These are phyloP conservation scores for Hanseniaspora pseudoguilliermondii DNA, from an alignment of 805 yeast genomes.

Conservation along the genomic window DNA sequence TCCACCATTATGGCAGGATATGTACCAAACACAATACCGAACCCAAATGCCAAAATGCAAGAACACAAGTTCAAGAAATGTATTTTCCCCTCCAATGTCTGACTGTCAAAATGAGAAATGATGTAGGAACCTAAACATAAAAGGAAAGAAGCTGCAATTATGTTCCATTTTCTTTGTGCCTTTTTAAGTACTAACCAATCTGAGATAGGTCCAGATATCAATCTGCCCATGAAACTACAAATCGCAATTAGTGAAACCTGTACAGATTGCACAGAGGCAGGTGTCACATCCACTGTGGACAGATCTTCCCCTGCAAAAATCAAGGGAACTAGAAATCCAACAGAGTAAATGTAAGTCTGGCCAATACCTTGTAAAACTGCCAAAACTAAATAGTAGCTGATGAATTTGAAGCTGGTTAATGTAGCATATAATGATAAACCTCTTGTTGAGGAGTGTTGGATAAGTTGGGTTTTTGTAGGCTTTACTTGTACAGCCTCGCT, in stretches of 20 bases:
- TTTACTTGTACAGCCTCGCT: neutral
- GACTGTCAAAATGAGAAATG: neutral
- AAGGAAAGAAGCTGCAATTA: constrained; percentile 28
- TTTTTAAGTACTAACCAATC: constrained; percentile 44
- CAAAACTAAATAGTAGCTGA: constrained; percentile 42
- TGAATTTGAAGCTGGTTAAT: constrained; percentile 29
- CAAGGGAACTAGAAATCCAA: constrained; percentile 57
- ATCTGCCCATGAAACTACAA: constrained; percentile 52
- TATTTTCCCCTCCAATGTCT: neutral
- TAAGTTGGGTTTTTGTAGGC: constrained; percentile 1
- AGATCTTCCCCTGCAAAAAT: constrained; percentile 23
- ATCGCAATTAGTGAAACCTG: constrained; percentile 59
- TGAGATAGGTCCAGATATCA: constrained; percentile 51
- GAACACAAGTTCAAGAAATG: constrained; percentile 31
- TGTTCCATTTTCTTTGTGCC: constrained; percentile 56
- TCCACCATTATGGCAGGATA: constrained; percentile 70
- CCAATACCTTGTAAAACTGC: constrained; percentile 52
- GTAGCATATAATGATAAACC: constrained; percentile 15
- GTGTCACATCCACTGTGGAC: constrained; percentile 15
- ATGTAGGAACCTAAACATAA: neutral
- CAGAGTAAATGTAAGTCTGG: constrained; percentile 58
- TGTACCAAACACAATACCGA: constrained; percentile 60
- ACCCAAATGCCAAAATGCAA: constrained; percentile 46
- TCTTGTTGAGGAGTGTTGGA: constrained; percentile 13
- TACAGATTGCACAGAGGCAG: constrained; percentile 45